Conservation (phyloP, 176 grass and related monocot genomes). For the Melocanna baccifera region DNA sequence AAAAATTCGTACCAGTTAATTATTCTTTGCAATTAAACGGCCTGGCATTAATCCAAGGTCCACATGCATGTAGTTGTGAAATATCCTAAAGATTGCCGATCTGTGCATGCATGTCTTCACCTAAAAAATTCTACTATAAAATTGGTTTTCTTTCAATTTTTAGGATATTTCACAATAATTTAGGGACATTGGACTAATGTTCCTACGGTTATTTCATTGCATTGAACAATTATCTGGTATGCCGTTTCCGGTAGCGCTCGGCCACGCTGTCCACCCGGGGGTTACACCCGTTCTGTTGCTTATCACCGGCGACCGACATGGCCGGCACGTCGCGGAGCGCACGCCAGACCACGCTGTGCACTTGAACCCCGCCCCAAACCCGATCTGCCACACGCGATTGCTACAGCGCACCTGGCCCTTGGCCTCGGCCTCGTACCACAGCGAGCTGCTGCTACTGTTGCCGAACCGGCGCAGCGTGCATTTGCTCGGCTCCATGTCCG, state of each 20-base stretch:
- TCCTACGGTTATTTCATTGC: background rate
- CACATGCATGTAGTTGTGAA: background rate
- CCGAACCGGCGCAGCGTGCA: slow-evolving; percentile 69
- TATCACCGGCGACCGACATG: background rate
- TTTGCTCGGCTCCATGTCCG: slow-evolving; percentile 19
- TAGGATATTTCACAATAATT: background rate
- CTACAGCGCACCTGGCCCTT: slow-evolving; percentile 53
- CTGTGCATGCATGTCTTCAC: no score
- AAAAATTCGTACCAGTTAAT: background rate
- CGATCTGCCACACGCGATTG: slow-evolving; percentile 78
- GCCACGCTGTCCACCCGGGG: background rate
- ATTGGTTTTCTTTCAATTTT: background rate
- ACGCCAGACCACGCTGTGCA: slow-evolving; percentile 79
- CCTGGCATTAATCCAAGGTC: background rate
- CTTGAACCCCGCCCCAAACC: slow-evolving; percentile 77
- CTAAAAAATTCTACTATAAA: background rate
- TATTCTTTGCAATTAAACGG: background rate
- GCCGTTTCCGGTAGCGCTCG: background rate
- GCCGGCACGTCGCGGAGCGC: slow-evolving; percentile 56
- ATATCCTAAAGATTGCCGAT: no score
- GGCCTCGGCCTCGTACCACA: slow-evolving; percentile 78
- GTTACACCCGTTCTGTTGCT: background rate
- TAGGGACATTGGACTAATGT: background rate
- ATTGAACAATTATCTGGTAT: background rate
- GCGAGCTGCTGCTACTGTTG: slow-evolving; percentile 71